phyloP scores from a whole-genome alignment of 106 monocot genomes.

The Alisma plantagoaquatica region DNA sequence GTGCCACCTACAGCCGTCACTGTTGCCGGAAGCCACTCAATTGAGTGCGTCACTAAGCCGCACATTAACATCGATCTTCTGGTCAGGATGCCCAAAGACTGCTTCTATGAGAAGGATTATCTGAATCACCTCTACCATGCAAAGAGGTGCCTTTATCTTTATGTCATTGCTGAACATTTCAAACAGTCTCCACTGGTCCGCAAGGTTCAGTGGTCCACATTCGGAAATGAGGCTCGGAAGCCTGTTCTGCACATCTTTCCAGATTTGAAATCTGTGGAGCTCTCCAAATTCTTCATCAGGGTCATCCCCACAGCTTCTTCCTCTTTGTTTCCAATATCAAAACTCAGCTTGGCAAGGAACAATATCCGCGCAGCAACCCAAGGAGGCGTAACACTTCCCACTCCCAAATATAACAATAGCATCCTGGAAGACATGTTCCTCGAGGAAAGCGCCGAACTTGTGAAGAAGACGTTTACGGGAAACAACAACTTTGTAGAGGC shows the following conservation, averaged over 20 bases:
- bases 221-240: slow-evolving; percentile 81
- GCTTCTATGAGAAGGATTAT: slow-evolving; percentile 61
- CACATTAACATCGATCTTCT: slow-evolving; percentile 68
- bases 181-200: slow-evolving; percentile 28
- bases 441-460: slow-evolving; percentile 77
- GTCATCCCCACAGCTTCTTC: slow-evolving; percentile 67
- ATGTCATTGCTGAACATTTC: slow-evolving; percentile 53
- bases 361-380: slow-evolving; percentile 58
- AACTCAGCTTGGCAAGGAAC: slow-evolving; percentile 51
- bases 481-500: slow-evolving; percentile 63
- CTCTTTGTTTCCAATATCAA: slow-evolving; percentile 56
- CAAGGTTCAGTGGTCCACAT: slow-evolving; percentile 57
- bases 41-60: slow-evolving; percentile 56
- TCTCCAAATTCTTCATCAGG: slow-evolving; percentile 52
- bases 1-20: slow-evolving; percentile 39
- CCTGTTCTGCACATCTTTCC: slow-evolving; percentile 61
- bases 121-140: slow-evolving; percentile 92
- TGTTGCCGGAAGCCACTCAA: slow-evolving; percentile 58
- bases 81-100: slow-evolving; percentile 78
- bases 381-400: slow-evolving; percentile 37
- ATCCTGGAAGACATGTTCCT: slow-evolving; percentile 93
- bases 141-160: slow-evolving; percentile 80
- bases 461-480: slow-evolving; percentile 43
- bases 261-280: slow-evolving; percentile 44
- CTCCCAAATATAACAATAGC: slow-evolving; percentile 84